phyloP scores from a whole-genome alignment of 2,329 filamentous ascomycete species.

The Fusarium sp. region DNA sequence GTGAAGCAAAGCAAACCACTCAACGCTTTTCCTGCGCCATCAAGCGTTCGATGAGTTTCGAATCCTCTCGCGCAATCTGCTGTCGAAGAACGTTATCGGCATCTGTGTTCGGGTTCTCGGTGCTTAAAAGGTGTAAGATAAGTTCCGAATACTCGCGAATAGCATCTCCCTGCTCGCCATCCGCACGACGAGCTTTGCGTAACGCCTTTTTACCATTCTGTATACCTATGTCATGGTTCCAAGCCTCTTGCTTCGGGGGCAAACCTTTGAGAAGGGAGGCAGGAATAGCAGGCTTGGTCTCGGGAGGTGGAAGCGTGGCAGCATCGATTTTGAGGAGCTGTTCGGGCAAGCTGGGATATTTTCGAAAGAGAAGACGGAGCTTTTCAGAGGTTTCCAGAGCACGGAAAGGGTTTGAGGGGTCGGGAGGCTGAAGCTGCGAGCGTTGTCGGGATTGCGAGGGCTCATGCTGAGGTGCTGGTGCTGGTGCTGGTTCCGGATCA shows the following conservation, averaged over 20 bases:
- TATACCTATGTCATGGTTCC: conserved; percentile 69
- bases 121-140: conserved; percentile 61
- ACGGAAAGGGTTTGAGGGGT: conserved; percentile 59
- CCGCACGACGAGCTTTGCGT: conserved; percentile 60
- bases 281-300: conserved; percentile 45
- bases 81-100: conserved; percentile 55
- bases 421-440: conserved; percentile 11
- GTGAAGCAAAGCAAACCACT: not conserved
- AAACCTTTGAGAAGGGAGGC: conserved; percentile 50
- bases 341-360: conserved; percentile 61
- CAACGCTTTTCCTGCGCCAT: conserved; percentile 58
- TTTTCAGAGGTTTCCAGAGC: conserved; percentile 63
- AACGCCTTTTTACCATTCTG: conserved; percentile 66
- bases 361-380: conserved; percentile 62
- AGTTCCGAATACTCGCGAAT: conserved; percentile 71
- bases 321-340: conserved; percentile 62
- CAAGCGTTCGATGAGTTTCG: conserved; percentile 61
- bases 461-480: conserved; percentile 9
- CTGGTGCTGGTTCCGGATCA: conserved; percentile 43
- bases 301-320: conserved; percentile 60
- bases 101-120: conserved; percentile 46
- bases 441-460: conserved; percentile 31
- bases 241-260: conserved; percentile 55
- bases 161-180: conserved; percentile 67
- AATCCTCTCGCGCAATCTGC: conserved; percentile 60